Conservation (phyloP, 768 basidiomycete genomes). For the Hysterangium stoloniferum region DNA sequence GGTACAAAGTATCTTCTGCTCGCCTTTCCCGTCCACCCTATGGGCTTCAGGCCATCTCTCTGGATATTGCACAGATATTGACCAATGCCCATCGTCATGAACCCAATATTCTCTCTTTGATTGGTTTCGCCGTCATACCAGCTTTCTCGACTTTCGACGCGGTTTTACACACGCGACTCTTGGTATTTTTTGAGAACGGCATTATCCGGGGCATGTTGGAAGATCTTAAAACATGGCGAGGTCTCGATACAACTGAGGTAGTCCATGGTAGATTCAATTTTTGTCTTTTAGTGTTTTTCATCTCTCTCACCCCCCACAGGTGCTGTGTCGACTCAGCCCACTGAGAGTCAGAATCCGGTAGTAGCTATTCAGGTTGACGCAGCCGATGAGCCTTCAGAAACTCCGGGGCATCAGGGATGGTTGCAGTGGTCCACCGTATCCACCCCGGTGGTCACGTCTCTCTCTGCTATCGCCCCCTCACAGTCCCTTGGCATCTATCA, state of each 20-base stretch:
- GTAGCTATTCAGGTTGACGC: conserved; percentile 19
- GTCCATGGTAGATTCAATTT: not conserved
- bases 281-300: too few species aligned
- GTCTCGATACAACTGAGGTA: conserved; percentile 4
- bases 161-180: conserved; percentile 54
- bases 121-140: conserved; percentile 65
- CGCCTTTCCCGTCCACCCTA: conserved; percentile 65
- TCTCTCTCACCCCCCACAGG: conserved; percentile 1
- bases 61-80: conserved; percentile 69
- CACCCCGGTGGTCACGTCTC: conserved; percentile 11
- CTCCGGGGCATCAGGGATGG: conserved; percentile 15
- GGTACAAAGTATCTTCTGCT: conserved; percentile 50
- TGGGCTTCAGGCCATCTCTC: conserved; percentile 59
- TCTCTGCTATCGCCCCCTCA: conserved; percentile 49
- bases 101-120: conserved; percentile 44
- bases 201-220: conserved; percentile 49
- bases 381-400: conserved; percentile 4
- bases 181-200: conserved; percentile 60
- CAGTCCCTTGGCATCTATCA: conserved; percentile 51
- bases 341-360: conserved; percentile 27
- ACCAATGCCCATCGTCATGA: conserved; percentile 45
- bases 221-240: conserved; percentile 30
- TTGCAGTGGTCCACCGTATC: conserved; percentile 17
- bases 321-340: conserved; percentile 11
- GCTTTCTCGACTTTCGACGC: conserved; percentile 61